A percentile compares a stretch with the other conserved stretches of the same genome.
Evolutionary conservation across 2,329 filamentous ascomycete genomes (phyloP).

Genomic region (Penicillium sp.): DNA sequence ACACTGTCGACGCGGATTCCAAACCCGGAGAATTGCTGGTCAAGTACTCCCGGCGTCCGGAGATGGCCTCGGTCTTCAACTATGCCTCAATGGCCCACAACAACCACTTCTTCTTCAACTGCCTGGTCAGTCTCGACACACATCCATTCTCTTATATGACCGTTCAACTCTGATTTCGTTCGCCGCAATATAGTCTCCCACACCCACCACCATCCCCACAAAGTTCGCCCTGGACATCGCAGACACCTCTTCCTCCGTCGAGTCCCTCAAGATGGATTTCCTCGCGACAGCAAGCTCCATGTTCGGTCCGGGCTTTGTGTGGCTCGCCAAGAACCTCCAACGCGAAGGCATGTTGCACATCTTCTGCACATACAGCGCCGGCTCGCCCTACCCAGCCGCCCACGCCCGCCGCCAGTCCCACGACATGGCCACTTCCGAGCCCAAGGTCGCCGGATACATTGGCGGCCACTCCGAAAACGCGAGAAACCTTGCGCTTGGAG

Average conservation of each 20-base stretch:
- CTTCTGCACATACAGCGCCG: constrained; percentile 86
- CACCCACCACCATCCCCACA: constrained; percentile 54
- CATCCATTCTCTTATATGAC: background rate
- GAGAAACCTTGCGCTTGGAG: constrained; percentile 42
- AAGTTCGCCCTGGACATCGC: constrained; percentile 62
- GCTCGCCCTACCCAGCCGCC: constrained; percentile 81
- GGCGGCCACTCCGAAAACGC: constrained; percentile 35
- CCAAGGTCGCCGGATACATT: constrained; percentile 39
- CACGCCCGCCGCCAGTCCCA: constrained; percentile 71
- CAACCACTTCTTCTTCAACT: constrained; percentile 63
- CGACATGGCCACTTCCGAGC: constrained; percentile 48
- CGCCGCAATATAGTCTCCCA: constrained; percentile 38
- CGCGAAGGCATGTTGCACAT: constrained; percentile 60
- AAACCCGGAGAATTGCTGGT: constrained; percentile 69
- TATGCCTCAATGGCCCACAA: constrained; percentile 95
- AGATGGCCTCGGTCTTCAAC: constrained; percentile 83
- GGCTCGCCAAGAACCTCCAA: constrained; percentile 70
- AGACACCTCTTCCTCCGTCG: constrained; percentile 75
- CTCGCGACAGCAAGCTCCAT: constrained; percentile 79
- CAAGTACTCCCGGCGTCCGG: constrained; percentile 75
- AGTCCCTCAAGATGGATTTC: constrained; percentile 79
- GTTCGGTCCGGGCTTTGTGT: constrained; percentile 97
- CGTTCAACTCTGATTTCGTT: constrained; percentile 9
- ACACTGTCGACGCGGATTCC: constrained; percentile 63
- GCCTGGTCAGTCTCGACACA: constrained; percentile 37